phyloP scores from a whole-genome alignment of 176 grass and related monocot species.

The Musa troglodytarum region DNA sequence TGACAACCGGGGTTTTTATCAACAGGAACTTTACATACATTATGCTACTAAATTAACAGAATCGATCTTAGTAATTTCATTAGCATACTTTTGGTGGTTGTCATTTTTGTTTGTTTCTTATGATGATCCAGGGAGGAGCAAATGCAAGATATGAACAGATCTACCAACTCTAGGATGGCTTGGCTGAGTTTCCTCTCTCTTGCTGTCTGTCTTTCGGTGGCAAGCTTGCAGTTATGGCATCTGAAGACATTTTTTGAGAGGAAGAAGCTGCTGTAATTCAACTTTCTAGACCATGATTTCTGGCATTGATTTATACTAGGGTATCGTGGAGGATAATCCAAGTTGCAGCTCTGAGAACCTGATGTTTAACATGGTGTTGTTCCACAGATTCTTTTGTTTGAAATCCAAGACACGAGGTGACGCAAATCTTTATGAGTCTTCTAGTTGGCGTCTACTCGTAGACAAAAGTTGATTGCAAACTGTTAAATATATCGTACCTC shows the following conservation, averaged over 20 bases:
- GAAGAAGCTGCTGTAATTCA: slow-evolving; percentile 74
- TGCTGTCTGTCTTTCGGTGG: slow-evolving; percentile 61
- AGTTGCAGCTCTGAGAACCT: no score
- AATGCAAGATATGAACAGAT: slow-evolving; percentile 80
- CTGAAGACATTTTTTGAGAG: slow-evolving; percentile 95
- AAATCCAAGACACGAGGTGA: no score
- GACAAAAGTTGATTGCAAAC: no score
- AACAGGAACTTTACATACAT: background rate
- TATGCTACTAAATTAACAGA: background rate
- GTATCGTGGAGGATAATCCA: no score
- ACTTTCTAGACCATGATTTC: background rate
- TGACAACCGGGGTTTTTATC: no score
- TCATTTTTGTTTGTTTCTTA: background rate
- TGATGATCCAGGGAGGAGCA: slow-evolving; percentile 55
- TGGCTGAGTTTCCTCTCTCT: slow-evolving; percentile 82
- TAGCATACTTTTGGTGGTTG: no score
- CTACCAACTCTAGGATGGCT: slow-evolving; percentile 82
- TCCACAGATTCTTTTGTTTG: no score
- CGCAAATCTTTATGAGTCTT: no score
- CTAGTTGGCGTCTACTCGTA: no score
- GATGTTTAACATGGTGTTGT: no score
- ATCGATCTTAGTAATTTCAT: background rate
- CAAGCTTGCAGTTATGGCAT: slow-evolving; percentile 78
- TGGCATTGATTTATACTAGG: background rate
- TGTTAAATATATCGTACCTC: no score